Percentiles rank a stretch among this genome's conserved stretches.
Conservation (phyloP, 805 yeast species). For the Debaryomyces tyrocola region DNA sequence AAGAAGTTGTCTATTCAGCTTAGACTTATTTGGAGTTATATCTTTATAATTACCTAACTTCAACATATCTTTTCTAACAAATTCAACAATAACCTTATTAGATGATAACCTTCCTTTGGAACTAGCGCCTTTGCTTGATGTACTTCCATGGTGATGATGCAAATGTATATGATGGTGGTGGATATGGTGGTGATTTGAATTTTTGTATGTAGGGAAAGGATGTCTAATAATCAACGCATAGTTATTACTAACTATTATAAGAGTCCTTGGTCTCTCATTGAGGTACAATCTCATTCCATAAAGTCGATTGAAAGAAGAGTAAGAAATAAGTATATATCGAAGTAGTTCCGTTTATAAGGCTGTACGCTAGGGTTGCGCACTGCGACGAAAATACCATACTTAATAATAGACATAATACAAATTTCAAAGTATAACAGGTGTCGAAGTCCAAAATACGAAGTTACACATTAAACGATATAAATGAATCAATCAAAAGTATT, state of each 20-base stretch:
- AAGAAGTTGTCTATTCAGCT: constrained; percentile 29
- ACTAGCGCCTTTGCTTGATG: constrained; percentile 7
- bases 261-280: constrained; percentile 64
- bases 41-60: constrained; percentile 45
- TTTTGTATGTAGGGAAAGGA: constrained; percentile 31
- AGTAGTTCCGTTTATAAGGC: no score
- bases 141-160: constrained; percentile 17
- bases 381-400: no score
- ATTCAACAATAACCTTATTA: constrained; percentile 49
- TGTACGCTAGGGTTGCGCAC: no score
- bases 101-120: constrained; percentile 14
- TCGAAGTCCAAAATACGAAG: no score
- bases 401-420: no score
- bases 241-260: constrained; percentile 57
- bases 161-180: constrained; percentile 14
- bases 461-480: no score
- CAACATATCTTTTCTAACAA: constrained; percentile 42
- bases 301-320: not conserved
- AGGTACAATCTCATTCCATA: constrained; percentile 58
- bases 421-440: no score
- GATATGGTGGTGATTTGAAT: constrained; percentile 11
- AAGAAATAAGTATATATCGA: not conserved
- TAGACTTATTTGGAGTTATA: constrained; percentile 30
- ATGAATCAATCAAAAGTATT: no score
- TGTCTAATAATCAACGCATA: constrained; percentile 62